Conservation (phyloP, 129 eudicot genomes). For the Chrysanthemum makinoi region DNA sequence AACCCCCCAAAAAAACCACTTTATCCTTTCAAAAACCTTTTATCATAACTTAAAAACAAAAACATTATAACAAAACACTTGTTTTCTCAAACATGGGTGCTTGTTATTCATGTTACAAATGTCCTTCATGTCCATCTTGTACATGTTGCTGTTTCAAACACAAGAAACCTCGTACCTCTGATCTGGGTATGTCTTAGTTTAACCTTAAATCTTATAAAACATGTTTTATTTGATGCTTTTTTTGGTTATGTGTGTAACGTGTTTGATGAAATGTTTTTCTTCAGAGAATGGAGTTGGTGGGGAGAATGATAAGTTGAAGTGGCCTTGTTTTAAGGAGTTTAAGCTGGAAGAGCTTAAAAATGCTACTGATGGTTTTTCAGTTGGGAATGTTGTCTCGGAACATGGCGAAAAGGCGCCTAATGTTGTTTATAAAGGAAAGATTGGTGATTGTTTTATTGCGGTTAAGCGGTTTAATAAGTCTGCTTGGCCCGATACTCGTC, state of each 20-base stretch:
- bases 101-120: slow-evolving; percentile 39
- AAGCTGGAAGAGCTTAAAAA: slow-evolving; percentile 7
- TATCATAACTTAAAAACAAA: slow-evolving; percentile 21
- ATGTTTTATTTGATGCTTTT: background rate
- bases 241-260: background rate
- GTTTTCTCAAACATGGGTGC: slow-evolving; percentile 43
- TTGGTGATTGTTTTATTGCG: slow-evolving; percentile 11
- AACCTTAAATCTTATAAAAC: background rate
- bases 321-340: slow-evolving; percentile 8
- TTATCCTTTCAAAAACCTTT: slow-evolving; percentile 13
- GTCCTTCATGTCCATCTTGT: slow-evolving; percentile 28
- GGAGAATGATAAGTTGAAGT: slow-evolving; percentile 1
- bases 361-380: slow-evolving; percentile 20
- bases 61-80: slow-evolving; percentile 9
- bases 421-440: slow-evolving; percentile 17
- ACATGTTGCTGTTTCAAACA: slow-evolving; percentile 35
- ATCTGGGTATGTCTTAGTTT: slow-evolving; percentile 41
- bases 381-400: slow-evolving; percentile 9
- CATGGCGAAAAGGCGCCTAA: slow-evolving; percentile 7
- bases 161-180: slow-evolving; percentile 42
- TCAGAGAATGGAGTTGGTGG: background rate
- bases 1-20: too few relatives aligned
- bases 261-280: background rate
- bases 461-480: slow-evolving; percentile 20
- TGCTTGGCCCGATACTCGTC: slow-evolving; percentile 20